phyloP scores from a whole-genome alignment of 2,329 filamentous ascomycete species.

The Bipolaris cookei region DNA sequence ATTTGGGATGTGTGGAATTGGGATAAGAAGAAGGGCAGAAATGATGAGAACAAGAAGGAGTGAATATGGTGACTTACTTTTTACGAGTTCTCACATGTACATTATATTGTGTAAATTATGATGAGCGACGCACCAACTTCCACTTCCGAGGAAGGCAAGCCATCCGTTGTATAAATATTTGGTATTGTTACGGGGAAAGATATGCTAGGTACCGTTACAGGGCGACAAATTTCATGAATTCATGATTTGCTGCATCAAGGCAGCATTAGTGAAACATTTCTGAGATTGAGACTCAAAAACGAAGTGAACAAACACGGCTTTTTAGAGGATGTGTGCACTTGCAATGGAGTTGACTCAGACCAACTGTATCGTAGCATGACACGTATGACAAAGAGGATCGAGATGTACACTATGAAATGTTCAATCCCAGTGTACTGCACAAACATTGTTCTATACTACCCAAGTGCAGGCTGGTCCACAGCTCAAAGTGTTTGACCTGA shows the following conservation, averaged over 20 bases:
- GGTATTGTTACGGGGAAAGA: neutral
- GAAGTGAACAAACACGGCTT: neutral
- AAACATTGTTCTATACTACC: neutral
- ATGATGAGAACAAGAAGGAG: slow-evolving; percentile 29
- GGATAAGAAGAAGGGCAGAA: slow-evolving; percentile 46
- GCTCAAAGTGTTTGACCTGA: slow-evolving; percentile 14
- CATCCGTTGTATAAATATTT: neutral
- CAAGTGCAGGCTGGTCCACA: neutral
- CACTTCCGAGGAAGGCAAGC: neutral
- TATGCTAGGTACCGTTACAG: neutral
- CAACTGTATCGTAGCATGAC: neutral
- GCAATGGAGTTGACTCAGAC: neutral
- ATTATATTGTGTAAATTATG: slow-evolving; percentile 8
- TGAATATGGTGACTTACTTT: slow-evolving; percentile 3
- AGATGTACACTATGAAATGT: neutral
- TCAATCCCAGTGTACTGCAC: neutral
- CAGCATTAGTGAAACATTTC: neutral
- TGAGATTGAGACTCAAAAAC: neutral
- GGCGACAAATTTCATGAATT: neutral
- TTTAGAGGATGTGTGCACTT: neutral
- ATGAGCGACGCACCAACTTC: neutral
- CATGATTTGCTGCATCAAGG: neutral
- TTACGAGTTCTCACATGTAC: neutral
- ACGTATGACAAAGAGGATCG: neutral
- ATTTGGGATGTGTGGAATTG: slow-evolving; percentile 58